phyloP scores from a whole-genome alignment of 2,329 filamentous ascomycete genomes.

The Rachicladosporium sp. region DNA sequence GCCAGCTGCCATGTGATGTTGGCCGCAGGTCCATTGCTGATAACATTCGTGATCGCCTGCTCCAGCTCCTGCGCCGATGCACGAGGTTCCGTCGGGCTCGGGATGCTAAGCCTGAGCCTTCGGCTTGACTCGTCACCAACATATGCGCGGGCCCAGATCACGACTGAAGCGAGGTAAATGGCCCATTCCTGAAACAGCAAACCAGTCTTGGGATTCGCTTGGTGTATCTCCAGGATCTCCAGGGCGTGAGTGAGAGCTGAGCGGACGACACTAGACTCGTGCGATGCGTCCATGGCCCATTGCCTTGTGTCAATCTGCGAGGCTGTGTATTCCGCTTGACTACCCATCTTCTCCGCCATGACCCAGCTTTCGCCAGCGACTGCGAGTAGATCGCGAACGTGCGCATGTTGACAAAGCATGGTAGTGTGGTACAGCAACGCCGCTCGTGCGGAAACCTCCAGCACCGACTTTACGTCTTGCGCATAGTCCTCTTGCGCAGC shows the following conservation, averaged over 20 bases:
- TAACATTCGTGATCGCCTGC: conserved; percentile 2
- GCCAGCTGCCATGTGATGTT: conserved; percentile 9
- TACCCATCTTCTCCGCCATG: conserved; percentile 30
- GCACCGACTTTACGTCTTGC: conserved; percentile 3
- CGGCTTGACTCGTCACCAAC: not conserved
- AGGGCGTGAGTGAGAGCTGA: conserved; percentile 14
- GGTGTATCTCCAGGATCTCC: conserved; percentile 14
- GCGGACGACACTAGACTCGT: conserved; percentile 3
- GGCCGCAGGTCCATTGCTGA: conserved; percentile 1
- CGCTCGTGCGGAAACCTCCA: conserved; percentile 7
- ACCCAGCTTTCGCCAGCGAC: conserved; percentile 35
- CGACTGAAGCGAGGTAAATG: conserved; percentile 16
- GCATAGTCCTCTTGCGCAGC: conserved; percentile 3
- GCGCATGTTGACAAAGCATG: conserved; percentile 27
- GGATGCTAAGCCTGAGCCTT: conserved; percentile 7
- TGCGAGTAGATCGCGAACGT: conserved; percentile 30
- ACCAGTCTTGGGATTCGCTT: conserved; percentile 7
- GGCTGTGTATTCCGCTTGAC: conserved; percentile 19
- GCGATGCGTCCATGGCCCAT: conserved; percentile 20
- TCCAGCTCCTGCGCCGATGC: conserved; percentile 8
- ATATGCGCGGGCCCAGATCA: conserved; percentile 18
- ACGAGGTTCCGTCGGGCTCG: conserved; percentile 1
- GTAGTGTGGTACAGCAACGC: conserved; percentile 21
- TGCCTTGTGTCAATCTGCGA: conserved; percentile 22
- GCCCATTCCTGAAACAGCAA: conserved; percentile 20